phyloP scores from a whole-genome alignment of 129 eudicot genomes.

The Silybum marianum region DNA sequence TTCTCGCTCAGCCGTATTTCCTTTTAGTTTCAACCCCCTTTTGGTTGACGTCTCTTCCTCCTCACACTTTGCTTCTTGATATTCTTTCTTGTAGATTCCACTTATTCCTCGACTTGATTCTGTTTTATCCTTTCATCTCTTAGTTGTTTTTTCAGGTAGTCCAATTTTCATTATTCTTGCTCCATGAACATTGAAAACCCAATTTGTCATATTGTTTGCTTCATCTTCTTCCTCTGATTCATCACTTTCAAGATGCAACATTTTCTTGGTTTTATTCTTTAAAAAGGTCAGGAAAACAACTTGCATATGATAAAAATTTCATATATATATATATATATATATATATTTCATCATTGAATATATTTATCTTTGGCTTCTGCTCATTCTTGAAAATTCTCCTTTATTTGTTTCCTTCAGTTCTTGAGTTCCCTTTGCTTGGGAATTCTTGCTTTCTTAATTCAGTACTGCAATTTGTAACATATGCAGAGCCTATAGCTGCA shows the following conservation, averaged over 20 bases:
- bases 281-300: neutral
- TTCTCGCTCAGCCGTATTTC: neutral
- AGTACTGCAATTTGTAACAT: constrained; percentile 86
- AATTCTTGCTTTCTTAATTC: constrained; percentile 93
- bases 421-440: constrained; percentile 46
- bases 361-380: neutral
- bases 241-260: neutral
- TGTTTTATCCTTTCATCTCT: neutral
- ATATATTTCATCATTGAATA: neutral
- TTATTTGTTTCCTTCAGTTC: neutral
- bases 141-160: neutral
- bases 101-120: neutral
- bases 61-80: neutral
- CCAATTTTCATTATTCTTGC: neutral
- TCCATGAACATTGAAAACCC: neutral
- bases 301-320: neutral
- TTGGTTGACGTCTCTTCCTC: neutral
- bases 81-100: neutral
- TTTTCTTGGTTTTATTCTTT: neutral
- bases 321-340: neutral
- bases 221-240: neutral
- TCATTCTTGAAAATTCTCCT: neutral
- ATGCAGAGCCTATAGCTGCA: constrained; percentile 92
- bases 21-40: neutral
- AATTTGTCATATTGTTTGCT: neutral